Evolutionary conservation across 2,329 filamentous ascomycete genomes (phyloP).

Genomic region (Botryotinia globosa): DNA sequence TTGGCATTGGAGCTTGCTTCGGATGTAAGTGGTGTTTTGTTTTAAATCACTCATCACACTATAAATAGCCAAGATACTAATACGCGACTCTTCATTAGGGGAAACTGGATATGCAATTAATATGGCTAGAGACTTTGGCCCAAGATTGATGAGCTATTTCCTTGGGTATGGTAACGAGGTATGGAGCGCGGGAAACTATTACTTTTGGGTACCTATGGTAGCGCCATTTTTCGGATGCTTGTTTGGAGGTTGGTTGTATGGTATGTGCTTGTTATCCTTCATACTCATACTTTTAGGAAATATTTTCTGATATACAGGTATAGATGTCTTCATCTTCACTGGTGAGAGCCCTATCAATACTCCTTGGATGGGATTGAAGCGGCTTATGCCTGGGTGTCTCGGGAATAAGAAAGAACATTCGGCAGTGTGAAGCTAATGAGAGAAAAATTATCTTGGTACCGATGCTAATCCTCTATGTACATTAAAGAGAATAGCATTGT

Average conservation of each 20-base stretch:
- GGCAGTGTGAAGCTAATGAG: background rate
- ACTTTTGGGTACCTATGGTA: conserved; percentile 74
- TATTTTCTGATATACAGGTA: background rate
- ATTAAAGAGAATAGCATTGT: background rate
- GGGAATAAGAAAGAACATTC: background rate
- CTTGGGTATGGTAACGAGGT: conserved; percentile 67
- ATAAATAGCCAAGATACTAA: background rate
- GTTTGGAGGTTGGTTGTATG: conserved; percentile 66
- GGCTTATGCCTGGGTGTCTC: conserved; percentile 18
- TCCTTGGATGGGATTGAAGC: conserved; percentile 35
- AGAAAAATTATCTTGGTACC: too few relatives aligned
- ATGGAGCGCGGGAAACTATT: conserved; percentile 65
- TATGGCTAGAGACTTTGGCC: conserved; percentile 67
- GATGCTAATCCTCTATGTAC: too few relatives aligned
- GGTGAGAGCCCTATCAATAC: conserved; percentile 36
- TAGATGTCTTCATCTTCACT: conserved; percentile 51
- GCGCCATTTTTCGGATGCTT: conserved; percentile 63
- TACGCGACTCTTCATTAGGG: conserved; percentile 43
- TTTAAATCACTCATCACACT: background rate
- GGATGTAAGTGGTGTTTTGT: conserved; percentile 41
- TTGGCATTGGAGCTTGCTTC: conserved; percentile 70
- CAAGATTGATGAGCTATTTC: conserved; percentile 63
- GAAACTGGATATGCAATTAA: conserved; percentile 77
- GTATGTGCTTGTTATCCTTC: background rate
- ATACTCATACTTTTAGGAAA: background rate